Conservation (phyloP, 1,284 basidiomycete species). For the Ganoderma resinaceum region DNA sequence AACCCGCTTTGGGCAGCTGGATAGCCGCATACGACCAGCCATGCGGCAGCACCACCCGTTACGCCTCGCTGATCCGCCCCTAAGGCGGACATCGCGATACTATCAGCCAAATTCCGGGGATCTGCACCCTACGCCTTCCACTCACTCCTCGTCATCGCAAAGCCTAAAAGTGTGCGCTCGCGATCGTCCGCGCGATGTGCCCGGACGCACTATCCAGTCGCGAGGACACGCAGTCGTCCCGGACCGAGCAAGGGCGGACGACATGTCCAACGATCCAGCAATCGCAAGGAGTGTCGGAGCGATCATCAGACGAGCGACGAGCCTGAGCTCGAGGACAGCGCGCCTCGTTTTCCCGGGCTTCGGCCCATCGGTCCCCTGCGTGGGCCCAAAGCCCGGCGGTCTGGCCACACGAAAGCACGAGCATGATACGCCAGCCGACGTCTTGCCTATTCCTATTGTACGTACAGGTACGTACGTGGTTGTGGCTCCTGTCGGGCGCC, state of each 20-base stretch:
- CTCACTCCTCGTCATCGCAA: background rate
- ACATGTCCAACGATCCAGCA: background rate
- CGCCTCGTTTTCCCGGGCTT: background rate
- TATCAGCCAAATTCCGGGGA: background rate
- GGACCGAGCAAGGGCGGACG: background rate
- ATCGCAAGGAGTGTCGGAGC: background rate
- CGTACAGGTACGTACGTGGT: background rate
- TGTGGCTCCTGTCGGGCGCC: conserved; percentile 1
- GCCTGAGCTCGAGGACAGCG: background rate
- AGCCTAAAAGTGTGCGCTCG: background rate
- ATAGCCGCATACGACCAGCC: background rate
- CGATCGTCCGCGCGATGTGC: background rate
- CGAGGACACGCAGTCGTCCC: background rate
- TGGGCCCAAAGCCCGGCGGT: too few species aligned
- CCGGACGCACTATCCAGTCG: background rate
- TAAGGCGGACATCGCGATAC: conserved; percentile 3
- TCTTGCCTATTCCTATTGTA: background rate
- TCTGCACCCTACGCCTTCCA: background rate
- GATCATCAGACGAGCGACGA: background rate
- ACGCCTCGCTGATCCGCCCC: conserved; percentile 5
- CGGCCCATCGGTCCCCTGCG: background rate
- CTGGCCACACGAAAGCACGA: background rate
- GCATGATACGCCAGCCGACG: background rate
- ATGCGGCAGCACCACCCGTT: background rate
- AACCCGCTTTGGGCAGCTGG: background rate